These are phyloP conservation scores for Hibiscus trionum DNA, from an alignment of 345 rosid species.

Conservation along the genomic window DNA sequence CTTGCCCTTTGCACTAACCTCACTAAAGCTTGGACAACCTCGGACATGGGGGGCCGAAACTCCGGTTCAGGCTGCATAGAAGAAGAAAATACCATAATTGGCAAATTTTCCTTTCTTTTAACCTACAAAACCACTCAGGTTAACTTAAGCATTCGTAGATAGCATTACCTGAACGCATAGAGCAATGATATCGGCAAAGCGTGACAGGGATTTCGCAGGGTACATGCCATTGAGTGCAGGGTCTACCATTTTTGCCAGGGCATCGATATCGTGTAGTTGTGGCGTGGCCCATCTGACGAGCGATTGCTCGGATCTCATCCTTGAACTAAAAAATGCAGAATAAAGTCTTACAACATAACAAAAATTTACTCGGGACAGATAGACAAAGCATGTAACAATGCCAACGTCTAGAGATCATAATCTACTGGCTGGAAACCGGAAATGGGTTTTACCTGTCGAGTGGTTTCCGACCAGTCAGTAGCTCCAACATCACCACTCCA, in stretches of 20 bases:
- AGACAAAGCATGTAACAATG: background rate
- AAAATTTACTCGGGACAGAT: background rate
- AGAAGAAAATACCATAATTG: background rate
- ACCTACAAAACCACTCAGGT: background rate
- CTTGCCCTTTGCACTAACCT: constrained; percentile 93
- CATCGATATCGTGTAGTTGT: constrained; percentile 93
- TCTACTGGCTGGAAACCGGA: background rate
- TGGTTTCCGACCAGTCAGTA: constrained; percentile 93
- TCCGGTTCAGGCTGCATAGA: constrained; percentile 48
- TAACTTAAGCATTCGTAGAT: background rate
- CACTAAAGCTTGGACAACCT: constrained; percentile 93
- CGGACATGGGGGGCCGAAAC: constrained; percentile 99
- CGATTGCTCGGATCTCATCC: constrained; percentile 86
- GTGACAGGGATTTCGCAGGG: constrained; percentile 93
- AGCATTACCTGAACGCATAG: constrained; percentile 75
- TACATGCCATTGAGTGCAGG: constrained; percentile 91
- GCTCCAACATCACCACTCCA: constrained; percentile 97
- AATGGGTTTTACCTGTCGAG: constrained; percentile 65
- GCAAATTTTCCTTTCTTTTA: background rate
- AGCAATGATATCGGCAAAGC: constrained; percentile 94
- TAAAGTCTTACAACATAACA: background rate
- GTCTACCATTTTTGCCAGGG: constrained; percentile 96
- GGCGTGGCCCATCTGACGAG: constrained; percentile 99
- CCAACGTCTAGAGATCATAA: background rate
- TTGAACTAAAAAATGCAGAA: constrained; percentile 41